Percentiles rank a stretch among this genome's conserved stretches.
Evolutionary conservation across 148 eudicot genomes (phyloP).

Genomic region (Hydrangea macrophylla): DNA sequence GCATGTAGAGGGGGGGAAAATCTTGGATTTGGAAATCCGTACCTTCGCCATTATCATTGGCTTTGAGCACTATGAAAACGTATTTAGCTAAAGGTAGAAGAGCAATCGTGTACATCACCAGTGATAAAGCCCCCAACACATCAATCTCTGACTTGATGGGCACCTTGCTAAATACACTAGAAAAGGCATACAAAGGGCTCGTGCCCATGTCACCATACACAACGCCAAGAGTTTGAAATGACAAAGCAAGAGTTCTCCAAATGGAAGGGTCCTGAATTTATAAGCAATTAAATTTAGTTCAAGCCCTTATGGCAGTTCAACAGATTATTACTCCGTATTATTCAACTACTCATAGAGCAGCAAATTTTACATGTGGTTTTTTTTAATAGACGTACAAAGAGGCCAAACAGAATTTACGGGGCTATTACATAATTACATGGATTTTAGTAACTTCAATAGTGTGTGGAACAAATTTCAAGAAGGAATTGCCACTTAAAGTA

Average conservation of each 20-base stretch:
- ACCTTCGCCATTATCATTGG: constrained; percentile 99
- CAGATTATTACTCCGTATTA: not conserved
- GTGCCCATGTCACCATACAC: constrained; percentile 99
- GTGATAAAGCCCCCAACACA: constrained; percentile 79
- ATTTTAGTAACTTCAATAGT: not conserved
- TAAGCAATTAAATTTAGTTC: constrained; percentile 17
- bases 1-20: not conserved
- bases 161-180: constrained; percentile 91
- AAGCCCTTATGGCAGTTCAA: not conserved
- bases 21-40: constrained; percentile 12
- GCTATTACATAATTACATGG: not conserved
- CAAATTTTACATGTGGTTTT: not conserved
- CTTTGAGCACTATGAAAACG: constrained; percentile 89
- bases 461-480: not conserved
- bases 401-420: not conserved
- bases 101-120: constrained; percentile 86
- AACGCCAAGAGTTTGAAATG: constrained; percentile 98
- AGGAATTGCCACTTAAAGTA: not conserved
- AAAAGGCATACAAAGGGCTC: constrained; percentile 88
- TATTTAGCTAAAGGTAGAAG: constrained; percentile 82
- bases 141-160: constrained; percentile 75
- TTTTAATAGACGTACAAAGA: not conserved
- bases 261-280: constrained; percentile 56
- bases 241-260: constrained; percentile 70
- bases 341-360: not conserved